Evolutionary conservation across 164 flowering plant species (phyloP), one percentile per base, ranked within the genome.

Genomic region (Aristolochia fimbriata): DNA sequence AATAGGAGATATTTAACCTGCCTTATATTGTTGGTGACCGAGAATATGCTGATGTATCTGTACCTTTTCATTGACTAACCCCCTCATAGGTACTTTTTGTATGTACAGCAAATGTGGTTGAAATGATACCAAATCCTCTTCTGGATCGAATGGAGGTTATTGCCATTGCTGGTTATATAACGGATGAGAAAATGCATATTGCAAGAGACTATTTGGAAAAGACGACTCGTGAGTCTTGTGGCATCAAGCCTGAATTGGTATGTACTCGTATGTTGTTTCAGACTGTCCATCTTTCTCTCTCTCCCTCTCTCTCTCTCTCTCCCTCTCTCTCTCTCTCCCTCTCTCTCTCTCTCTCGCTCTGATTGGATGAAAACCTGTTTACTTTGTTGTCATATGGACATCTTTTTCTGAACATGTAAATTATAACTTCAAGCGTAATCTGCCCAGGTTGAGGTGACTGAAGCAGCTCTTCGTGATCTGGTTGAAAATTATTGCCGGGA

Each of bases 91-190:
- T 94, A 72, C 76, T 94, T 24, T 94, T 94, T 83, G 99, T 94
- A 54, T 86, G 96, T 78, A 94, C 99, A 7, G 99, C 99, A 37
- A 94, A 94, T 81, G 89, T 88, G 16, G 72, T 88, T 37, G 95
- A 91, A 49, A 87, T 60, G 72, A 94, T 94, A 68, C 99, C 99
- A 43, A 80, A 72, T 64, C 99, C 99, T 66, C 90, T 94, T 20
- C 66, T 94, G 67, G 99, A 94, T 61, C 77, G 99, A 74, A 94
- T 94, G 99, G 99, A 94, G 73, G 74, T 94, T 14, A 85, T 94
- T 68, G 45, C 95, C 20, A 77, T 94, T 74, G 97, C 99, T 66
- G 99, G 99, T 12, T 94, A 94, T 70, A 94, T 88, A 37, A 81
- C 96, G 33, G 97, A 91, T 77, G 99, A 94, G 74, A 94, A 94